Percentiles rank a stretch among this genome's conserved stretches.
phyloP scores from a whole-genome alignment of 352 stramenopile species.

The Plasmopara viticola region DNA sequence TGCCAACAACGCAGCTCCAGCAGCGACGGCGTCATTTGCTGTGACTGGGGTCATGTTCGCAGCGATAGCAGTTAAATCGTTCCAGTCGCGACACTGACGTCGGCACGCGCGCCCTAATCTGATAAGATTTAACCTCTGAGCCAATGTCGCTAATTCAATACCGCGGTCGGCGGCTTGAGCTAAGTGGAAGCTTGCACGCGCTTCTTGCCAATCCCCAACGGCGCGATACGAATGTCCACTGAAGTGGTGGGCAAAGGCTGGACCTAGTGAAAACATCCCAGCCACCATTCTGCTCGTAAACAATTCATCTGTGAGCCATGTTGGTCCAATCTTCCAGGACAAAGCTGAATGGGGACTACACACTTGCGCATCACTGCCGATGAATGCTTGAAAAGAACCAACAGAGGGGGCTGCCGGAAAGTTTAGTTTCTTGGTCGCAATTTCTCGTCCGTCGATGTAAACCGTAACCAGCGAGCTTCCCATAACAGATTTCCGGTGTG shows the following conservation, averaged over 20 bases:
- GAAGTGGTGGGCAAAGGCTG: slow-evolving; percentile 52
- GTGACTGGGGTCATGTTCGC: slow-evolving; percentile 5
- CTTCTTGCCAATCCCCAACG: slow-evolving; percentile 61
- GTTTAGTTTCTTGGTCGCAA: slow-evolving; percentile 66
- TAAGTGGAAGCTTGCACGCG: slow-evolving; percentile 47
- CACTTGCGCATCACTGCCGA: slow-evolving; percentile 72
- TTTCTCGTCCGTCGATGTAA: slow-evolving; percentile 66
- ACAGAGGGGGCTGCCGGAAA: slow-evolving; percentile 47
- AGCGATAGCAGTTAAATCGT: slow-evolving; percentile 6
- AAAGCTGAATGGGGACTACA: slow-evolving; percentile 58
- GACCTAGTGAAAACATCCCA: slow-evolving; percentile 63
- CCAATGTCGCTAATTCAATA: slow-evolving; percentile 44
- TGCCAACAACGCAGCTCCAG: slow-evolving; percentile 11
- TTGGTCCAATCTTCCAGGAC: slow-evolving; percentile 53
- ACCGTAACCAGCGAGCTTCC: slow-evolving; percentile 67
- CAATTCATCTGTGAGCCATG: slow-evolving; percentile 64
- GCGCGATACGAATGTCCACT: slow-evolving; percentile 61
- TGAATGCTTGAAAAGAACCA: slow-evolving; percentile 51
- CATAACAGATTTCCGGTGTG: slow-evolving; percentile 62
- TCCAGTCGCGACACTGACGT: slow-evolving; percentile 37
- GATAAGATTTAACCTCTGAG: slow-evolving; percentile 40
- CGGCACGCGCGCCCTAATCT: slow-evolving; percentile 41
- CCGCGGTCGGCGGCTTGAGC: slow-evolving; percentile 47
- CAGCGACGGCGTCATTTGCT: slow-evolving; percentile 11
- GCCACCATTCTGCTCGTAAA: slow-evolving; percentile 36